Base-by-base conservation (phyloP, 345 rosid species). In the Syzygium jambos region DNA sequence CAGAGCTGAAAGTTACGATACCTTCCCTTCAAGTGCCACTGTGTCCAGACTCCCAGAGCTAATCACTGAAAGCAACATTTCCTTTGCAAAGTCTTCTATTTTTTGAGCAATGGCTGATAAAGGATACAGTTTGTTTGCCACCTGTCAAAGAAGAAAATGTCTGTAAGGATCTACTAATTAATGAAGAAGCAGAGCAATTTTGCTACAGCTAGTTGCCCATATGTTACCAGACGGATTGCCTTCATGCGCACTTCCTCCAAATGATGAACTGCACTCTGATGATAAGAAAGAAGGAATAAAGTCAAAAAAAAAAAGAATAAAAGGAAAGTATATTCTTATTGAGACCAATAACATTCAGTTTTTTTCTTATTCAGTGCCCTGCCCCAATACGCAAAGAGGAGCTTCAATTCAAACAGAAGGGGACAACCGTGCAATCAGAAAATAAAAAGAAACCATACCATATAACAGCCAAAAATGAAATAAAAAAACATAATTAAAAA, bases 221-320 rank as follows among this genome's bases (percentile, higher is more conserved):
- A 78, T 52, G 85, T 77, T 94, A 98, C 99, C 98, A 98, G 93
- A 77, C 99, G 98, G 86, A 95, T 96, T 73, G 99, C 99, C 94
- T 95, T 98, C 99, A 95, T 95, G 87, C 99, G 98, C 86, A 96
- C 97, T 92, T 96, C 99, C 94, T 96, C 99, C 92, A 87, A 91
- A 89, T 91, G 94, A 93, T 98, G 98, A 95, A 95, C 96, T 88
- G 99, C 93, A 93, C 98, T 95, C 99, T 96, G 90, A 90, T 89
- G 88, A 84, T 88, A 85, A 84, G 83, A 88, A 87, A 38, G 54
- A 82, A 91, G 89, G 85, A 83, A 38, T 27, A 85, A 83, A 87
- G 85, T 88, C n/a, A 86, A 85, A 46, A 85, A 53, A 46, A 41
- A 27, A 85, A 46, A n/a, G n/a, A n/a, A 90, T 78, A 57, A 86